phyloP scores from a whole-genome alignment of 139 green algal species.

The Chlamydomonas sp. region DNA sequence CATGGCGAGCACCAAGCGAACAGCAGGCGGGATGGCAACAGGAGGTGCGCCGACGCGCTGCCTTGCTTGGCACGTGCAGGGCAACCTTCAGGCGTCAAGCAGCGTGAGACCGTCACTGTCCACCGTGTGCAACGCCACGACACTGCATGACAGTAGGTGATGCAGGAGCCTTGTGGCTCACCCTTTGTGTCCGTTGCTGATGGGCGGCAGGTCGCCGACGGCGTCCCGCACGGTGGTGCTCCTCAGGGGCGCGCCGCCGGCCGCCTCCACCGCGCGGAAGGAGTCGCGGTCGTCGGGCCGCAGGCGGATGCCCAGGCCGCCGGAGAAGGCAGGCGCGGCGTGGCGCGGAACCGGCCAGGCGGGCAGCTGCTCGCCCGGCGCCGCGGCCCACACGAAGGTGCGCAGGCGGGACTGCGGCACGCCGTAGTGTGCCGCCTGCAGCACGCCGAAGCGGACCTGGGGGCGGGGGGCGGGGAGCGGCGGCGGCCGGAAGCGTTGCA shows the following conservation, averaged over 20 bases:
- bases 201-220: slow-evolving; percentile 89
- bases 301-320: slow-evolving; percentile 51
- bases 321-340: slow-evolving; percentile 58
- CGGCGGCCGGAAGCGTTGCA: background rate
- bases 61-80: no score
- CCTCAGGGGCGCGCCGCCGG: slow-evolving; percentile 78
- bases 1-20: background rate
- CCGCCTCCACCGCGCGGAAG: background rate
- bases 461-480: background rate
- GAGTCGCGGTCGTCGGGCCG: background rate
- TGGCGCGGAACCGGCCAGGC: slow-evolving; percentile 87
- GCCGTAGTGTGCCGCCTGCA: slow-evolving; percentile 97
- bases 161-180: no score
- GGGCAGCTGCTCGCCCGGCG: slow-evolving; percentile 82
- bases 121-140: no score
- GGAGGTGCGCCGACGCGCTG: no score
- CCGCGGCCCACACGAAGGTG: slow-evolving; percentile 94
- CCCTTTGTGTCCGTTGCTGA: slow-evolving; percentile 78
- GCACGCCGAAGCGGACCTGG: slow-evolving; percentile 95
- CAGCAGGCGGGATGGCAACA: no score
- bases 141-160: no score
- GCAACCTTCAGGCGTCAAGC: no score
- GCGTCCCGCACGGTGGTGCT: slow-evolving; percentile 93
- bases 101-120: no score
- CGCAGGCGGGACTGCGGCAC: slow-evolving; percentile 93